phyloP scores from a whole-genome alignment of 1,284 basidiomycete species.

The Hypsizygus ulmarius region DNA sequence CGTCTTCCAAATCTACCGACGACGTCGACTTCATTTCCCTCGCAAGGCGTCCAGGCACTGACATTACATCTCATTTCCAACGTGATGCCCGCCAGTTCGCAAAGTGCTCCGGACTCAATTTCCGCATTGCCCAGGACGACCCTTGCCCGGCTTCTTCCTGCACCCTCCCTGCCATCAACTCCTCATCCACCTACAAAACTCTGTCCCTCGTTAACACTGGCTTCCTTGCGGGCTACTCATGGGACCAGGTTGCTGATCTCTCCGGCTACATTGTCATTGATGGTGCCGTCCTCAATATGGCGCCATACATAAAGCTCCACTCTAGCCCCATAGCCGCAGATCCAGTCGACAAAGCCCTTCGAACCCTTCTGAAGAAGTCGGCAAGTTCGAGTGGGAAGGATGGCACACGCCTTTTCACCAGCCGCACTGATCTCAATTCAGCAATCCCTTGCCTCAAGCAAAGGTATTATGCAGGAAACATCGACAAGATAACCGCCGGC shows the following conservation, averaged over 20 bases:
- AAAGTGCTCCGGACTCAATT: constrained; percentile 58
- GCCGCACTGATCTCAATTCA: constrained; percentile 59
- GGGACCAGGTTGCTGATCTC: constrained; percentile 75
- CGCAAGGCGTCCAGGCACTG: constrained; percentile 70
- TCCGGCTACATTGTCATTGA: constrained; percentile 85
- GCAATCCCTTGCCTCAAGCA: constrained; percentile 79
- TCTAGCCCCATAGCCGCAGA: constrained; percentile 70
- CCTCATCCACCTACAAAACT: constrained; percentile 53
- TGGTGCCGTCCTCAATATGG: constrained; percentile 92
- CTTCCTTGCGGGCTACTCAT: constrained; percentile 79
- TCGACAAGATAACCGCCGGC: constrained; percentile 95
- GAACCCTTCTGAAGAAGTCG: constrained; percentile 60
- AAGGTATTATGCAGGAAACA: constrained; percentile 90
- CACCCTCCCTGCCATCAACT: constrained; percentile 56
- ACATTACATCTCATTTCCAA: constrained; percentile 85
- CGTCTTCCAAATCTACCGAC: constrained; percentile 49
- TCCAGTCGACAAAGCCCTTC: constrained; percentile 80
- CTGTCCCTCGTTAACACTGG: constrained; percentile 66
- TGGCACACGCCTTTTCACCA: constrained; percentile 84
- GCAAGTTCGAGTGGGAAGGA: constrained; percentile 73
- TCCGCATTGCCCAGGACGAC: constrained; percentile 69
- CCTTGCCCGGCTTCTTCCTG: constrained; percentile 69
- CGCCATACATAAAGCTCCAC: constrained; percentile 81
- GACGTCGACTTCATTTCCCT: constrained; percentile 62
- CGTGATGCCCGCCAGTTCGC: constrained; percentile 64